Evolutionary conservation across 495 filamentous ascomycete genomes (phyloP).

Genomic region (Tetracladium marchalianum): DNA sequence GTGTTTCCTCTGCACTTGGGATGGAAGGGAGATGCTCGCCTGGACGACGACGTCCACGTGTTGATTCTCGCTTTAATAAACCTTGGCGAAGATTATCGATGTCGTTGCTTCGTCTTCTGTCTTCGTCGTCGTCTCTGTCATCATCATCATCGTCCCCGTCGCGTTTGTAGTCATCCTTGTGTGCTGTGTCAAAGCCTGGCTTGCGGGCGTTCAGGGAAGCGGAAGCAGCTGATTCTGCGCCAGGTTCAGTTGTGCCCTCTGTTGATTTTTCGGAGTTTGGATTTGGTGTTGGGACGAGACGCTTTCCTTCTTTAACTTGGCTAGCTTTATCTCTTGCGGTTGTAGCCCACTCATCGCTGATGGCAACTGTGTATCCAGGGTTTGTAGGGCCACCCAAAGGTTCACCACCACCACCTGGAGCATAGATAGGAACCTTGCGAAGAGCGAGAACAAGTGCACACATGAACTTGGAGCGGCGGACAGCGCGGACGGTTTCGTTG

Average conservation of each 20-base stretch:
- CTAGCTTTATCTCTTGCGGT: slow-evolving; percentile 48
- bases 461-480: slow-evolving; percentile 91
- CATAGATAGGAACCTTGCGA: slow-evolving; percentile 77
- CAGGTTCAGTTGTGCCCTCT: slow-evolving; percentile 3
- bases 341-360: slow-evolving; percentile 54
- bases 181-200: slow-evolving; percentile 9
- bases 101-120: slow-evolving; percentile 17
- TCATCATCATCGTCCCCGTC: neutral
- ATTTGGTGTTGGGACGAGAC: slow-evolving; percentile 38
- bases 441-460: slow-evolving; percentile 83
- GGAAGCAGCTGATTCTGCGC: slow-evolving; percentile 9
- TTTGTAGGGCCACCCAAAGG: slow-evolving; percentile 57
- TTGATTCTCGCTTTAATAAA: slow-evolving; percentile 27
- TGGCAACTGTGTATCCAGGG: slow-evolving; percentile 63
- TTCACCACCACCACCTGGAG: slow-evolving; percentile 63
- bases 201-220: slow-evolving; percentile 8
- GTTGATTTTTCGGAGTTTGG: neutral
- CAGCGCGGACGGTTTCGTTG: slow-evolving; percentile 73
- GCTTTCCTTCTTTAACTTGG: slow-evolving; percentile 50
- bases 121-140: slow-evolving; percentile 6
- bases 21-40: slow-evolving; percentile 10
- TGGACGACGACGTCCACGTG: slow-evolving; percentile 25
- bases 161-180: neutral
- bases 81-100: slow-evolving; percentile 27
- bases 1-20: neutral